Base-by-base conservation (phyloP, 2,329 filamentous ascomycete genomes). In the Paecilomyces dactylethromorphus region DNA sequence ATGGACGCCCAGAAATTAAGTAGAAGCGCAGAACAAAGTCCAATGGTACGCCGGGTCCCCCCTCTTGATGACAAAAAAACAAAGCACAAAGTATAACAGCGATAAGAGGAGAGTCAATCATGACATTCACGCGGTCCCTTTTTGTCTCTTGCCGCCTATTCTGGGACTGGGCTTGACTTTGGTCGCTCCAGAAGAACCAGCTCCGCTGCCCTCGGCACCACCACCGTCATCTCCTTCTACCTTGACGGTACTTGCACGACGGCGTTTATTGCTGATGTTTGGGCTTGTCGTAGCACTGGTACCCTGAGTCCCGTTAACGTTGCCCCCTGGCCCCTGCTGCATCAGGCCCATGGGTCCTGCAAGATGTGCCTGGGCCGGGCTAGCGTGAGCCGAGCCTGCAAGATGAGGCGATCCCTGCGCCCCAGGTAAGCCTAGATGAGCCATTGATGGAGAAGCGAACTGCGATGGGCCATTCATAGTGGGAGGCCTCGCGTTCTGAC, bases 211-310 rank as follows among this genome's bases (percentile, higher is more conserved):
- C 59, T 84, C 80, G 26, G 70, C 73, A 57, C 64, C 68, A 50
- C 61, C 66, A 54, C 71, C 76, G 52, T 84, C 83, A 53, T 86
- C 83, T 45, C 73, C 77, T 65, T 86, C 84, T 56, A 81, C 73
- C 69, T 87, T 87, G 58, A 85, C 82, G 13, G 81, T 81, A 70
- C 84, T 87, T 26, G 80, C 72, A 60, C 85, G 77, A 60, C 85
- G 80, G 59, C 82, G 76, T 71, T 87, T 87, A 66, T 80, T 80
- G 54, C 75, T 81, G 51, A 85, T 79, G 64, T 84, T 86, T 2
- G 85, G 85, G 63, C 84, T 87, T 4, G 85, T 86, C 63, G 84
- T 87, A 32, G 84, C 82, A 65, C 83, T 86, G 8, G 81, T 77
- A 2, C 77, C 79, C 63, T 76, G 71, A 58, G 67, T 73, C 56